Base-by-base conservation (phyloP, 176 grass and related monocot species). In the Cenchrus purpureus region DNA sequence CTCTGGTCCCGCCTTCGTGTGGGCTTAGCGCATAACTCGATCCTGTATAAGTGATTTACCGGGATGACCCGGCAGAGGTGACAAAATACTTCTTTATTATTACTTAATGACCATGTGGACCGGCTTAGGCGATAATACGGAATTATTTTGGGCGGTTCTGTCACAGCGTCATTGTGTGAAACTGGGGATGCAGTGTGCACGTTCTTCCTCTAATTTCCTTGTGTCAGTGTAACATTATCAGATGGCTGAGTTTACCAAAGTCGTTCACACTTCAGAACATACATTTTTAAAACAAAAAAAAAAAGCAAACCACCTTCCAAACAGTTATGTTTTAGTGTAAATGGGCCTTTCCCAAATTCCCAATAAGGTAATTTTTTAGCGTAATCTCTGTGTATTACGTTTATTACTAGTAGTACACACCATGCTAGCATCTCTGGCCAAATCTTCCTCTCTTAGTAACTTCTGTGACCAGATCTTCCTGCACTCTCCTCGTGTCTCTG, bases 161-260 rank as follows among this genome's bases (percentile, higher is more conserved):
- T n/a, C n/a, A n/a, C n/a, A n/a, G n/a, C n/a, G n/a, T 40, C 3
- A 40, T 40, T 40, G 37, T 64, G 11, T 65, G 29, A 12, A 8
- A 76, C 73, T 51, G 25, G 31, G 28, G 67, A 72, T 42, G 34
- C 46, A n/a, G 42, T 32, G 15, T 22, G 85, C 58, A 65, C 63
- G 19, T 1, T 58, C n/a, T 51, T 55, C 15, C 65, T 15, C 29
- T 82, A 37, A 17, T 52, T 32, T n/a, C 0, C 31, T 31, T 52
- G 9, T 34, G 14, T 3, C 59, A 28, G n/a, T 62, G 20, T 42
- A 87, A 57, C 22, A 19, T 61, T n/a, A 22, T 8, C 44, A 50
- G 52, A 29, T 81, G 40, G 8, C 4, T 62, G 43, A 44, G 63
- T 12, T 34, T 10, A 0, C 9, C 72, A 42, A 20, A 56, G 31